Evolutionary conservation across 2,329 filamentous ascomycete species (phyloP), one percentile per base, ranked within the genome.

Genomic region (Fusarium brachygibbosum): DNA sequence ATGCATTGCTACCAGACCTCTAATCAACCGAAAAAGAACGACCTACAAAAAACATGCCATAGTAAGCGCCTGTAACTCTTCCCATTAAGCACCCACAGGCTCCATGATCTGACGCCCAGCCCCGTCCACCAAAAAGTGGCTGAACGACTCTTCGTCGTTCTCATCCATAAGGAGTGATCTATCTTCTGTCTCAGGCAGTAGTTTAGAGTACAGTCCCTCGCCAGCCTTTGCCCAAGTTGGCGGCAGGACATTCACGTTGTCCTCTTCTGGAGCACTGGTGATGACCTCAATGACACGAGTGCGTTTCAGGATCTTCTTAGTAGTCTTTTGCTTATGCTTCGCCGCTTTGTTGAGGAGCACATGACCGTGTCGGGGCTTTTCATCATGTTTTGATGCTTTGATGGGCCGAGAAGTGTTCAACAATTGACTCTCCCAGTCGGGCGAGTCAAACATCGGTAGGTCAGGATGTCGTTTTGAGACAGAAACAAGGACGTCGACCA

Each of bases 121-220:
- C 21, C 60, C 66, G 37, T 82, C 79, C 11, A 83, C 79, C 60
- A 79, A 73, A 65, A 83, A 83, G 53, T 83, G 81, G 42, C 81
- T 83, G 48, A 83, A 83, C 0, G 81, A 76, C 48, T 82, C 80
- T 48, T 81, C 80, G 37, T 83, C 81, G 23, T 82, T 79, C 6
- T 79, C 76, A 46, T 83, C 82, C 29, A 75, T 58, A 19, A 83
- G 69, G 29, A 80, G 74, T 7, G 54, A 51, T n/a, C 73, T 65
- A 55, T 83, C 81, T 29, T 82, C 75, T 10, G 74, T 76, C 63
- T 83, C 82, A 0, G 77, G 76, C 13, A 72, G 67, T 12, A 83
- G 62, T 25, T 76, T 76, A 5, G 80, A 76, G 63, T 83, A 83
- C 63, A 83, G 52, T 0, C 82, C 82, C 46, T 79, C 67, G 4